Percentiles rank a stretch among this genome's conserved stretches.
Evolutionary conservation across 345 rosid species (phyloP).

Genomic region (Hevea brasiliensis): DNA sequence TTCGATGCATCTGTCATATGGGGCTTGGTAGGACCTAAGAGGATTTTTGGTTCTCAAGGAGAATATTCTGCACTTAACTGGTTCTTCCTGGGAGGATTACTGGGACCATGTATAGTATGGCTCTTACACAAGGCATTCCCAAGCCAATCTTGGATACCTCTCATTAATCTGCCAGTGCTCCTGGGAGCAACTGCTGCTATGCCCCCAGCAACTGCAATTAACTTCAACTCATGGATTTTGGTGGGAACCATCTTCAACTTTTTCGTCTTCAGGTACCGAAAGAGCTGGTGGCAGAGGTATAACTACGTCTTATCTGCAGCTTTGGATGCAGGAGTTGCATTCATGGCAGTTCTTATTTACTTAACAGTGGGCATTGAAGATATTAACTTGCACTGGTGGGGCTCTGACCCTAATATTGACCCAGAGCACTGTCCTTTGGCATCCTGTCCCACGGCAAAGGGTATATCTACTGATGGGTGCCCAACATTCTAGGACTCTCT

Average conservation of each 20-base stretch:
- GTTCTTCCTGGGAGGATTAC: conserved; percentile 21
- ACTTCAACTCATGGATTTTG: conserved; percentile 23
- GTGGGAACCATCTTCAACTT: conserved; percentile 17
- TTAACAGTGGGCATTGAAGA: conserved; percentile 29
- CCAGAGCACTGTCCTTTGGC: conserved; percentile 47
- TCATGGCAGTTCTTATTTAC: conserved; percentile 43
- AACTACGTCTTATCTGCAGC: conserved; percentile 50
- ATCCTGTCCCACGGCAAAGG: conserved; percentile 40
- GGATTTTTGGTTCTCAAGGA: conserved; percentile 15
- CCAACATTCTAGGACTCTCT: conserved; percentile 17
- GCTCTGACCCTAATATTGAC: conserved; percentile 22
- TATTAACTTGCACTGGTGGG: conserved; percentile 44
- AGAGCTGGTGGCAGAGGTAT: conserved; percentile 43
- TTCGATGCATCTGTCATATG: conserved; percentile 22
- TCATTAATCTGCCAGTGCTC: conserved; percentile 22
- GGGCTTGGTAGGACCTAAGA: conserved; percentile 14
- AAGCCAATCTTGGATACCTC: conserved; percentile 21
- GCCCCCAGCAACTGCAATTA: conserved; percentile 25
- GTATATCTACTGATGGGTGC: conserved; percentile 35
- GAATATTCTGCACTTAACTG: conserved; percentile 17
- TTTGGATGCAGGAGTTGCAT: conserved; percentile 47
- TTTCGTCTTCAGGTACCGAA: conserved; percentile 19
- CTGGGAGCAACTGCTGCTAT: conserved; percentile 19
- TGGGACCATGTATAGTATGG: conserved; percentile 20
- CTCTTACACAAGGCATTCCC: conserved; percentile 21